Base-by-base conservation (phyloP, 306 rosid genomes). In the Herpetospermum pedunculosum region DNA sequence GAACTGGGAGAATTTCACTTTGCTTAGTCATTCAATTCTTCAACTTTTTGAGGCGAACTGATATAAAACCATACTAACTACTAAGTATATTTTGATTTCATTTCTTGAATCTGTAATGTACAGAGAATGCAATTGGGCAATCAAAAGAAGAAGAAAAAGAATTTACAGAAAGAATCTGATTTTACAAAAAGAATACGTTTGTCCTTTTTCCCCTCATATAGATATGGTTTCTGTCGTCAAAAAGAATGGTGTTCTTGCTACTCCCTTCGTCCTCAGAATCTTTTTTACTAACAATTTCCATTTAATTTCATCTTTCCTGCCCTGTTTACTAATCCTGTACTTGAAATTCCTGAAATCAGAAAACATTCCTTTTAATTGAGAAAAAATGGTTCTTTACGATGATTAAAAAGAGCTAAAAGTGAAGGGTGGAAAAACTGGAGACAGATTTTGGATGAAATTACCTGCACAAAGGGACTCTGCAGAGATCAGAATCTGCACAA, bases 381-480 rank as follows among this genome's bases (percentile, higher is more conserved):
- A 6, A 54, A 11, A 54, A 15, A 9, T 30, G 41, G n/a, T n/a
- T 9, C 30, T 40, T 19, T 4, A 21, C 29, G 2, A 4, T 21
- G 50, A 23, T 23, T 13, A 10, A 29, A 30, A 59, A 67, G 6
- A 75, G 19, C 41, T 38, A 62, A 77, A 35, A 34, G 37, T n/a
- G 15, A 44, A 54, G 29, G 30, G 28, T 23, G 70, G 18, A 46
- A 73, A 75, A 34, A 59, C 28, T 18, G 55, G 30, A 70, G 14
- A 65, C 25, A 8, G 62, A 37, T 59, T 30, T 29, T 48, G 37
- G 57, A 34, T 35, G 30, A 40, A 8, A 29, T 76, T 74, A 93
- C 98, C 96, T 85, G 96, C 97, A 94, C 58, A 91, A 79, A 28
- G 97, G 97, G 72, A 94, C 98, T 78, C 84, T 73, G 47, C 98